phyloP scores from a whole-genome alignment of 805 yeast genomes.

The Candida chauliodis region DNA sequence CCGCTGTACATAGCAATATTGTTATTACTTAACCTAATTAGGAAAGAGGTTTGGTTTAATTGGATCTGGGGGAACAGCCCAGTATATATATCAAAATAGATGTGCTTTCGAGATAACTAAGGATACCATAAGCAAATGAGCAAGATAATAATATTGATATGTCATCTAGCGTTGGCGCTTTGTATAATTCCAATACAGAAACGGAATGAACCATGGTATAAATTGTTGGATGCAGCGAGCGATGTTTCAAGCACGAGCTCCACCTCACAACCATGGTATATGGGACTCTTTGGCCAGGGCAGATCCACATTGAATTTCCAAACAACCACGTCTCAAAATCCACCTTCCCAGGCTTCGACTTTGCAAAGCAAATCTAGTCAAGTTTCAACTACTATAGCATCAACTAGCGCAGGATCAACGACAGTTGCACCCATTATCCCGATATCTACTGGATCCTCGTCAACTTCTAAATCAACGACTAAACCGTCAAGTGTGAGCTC shows the following conservation, averaged over 20 bases:
- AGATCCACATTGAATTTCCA: slow-evolving; percentile 5
- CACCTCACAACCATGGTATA: not conserved
- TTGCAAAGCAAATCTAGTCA: not conserved
- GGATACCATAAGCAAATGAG: slow-evolving; percentile 1
- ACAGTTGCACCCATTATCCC: too few species aligned
- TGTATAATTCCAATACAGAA: not conserved
- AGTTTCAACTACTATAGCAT: not conserved
- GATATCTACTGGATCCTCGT: too few species aligned
- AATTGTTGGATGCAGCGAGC: not conserved
- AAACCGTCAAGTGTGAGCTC: too few species aligned
- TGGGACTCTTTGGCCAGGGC: slow-evolving; percentile 1
- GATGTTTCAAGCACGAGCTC: not conserved
- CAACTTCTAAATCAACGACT: too few species aligned
- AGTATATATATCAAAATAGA: too few species aligned
- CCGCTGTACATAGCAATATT: not conserved
- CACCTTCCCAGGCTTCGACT: too few species aligned
- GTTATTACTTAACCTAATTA: slow-evolving; percentile 1
- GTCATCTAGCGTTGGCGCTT: not conserved
- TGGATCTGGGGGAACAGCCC: too few species aligned
- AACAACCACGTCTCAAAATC: too few species aligned
- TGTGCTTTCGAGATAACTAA: not conserved
- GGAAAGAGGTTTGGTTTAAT: too few species aligned
- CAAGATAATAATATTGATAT: not conserved
- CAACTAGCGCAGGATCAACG: not conserved
- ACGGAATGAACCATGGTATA: not conserved